Conservation (phyloP, 805 yeast species). For the Maudiozyma barnettii region DNA sequence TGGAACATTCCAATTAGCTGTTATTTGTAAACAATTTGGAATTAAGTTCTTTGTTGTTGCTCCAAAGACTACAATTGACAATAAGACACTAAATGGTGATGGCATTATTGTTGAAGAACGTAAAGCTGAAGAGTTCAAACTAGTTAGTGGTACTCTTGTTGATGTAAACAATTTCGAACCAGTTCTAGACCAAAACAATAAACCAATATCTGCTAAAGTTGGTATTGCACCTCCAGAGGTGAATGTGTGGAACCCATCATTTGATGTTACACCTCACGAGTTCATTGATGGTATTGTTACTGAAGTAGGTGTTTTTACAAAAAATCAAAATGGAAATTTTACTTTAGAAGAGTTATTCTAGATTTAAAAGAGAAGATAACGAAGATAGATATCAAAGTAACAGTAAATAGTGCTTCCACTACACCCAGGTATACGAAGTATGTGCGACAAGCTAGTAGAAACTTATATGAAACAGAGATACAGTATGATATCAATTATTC, state of each 20-base stretch:
- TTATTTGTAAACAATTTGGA: slow-evolving; percentile 53
- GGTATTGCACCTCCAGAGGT: slow-evolving; percentile 81
- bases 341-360: slow-evolving; percentile 29
- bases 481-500: no score
- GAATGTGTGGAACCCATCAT: slow-evolving; percentile 91
- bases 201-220: slow-evolving; percentile 40
- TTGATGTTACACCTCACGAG: slow-evolving; percentile 82
- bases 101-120: slow-evolving; percentile 82
- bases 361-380: neutral
- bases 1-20: slow-evolving; percentile 84
- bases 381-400: no score
- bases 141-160: slow-evolving; percentile 59
- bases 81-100: slow-evolving; percentile 54
- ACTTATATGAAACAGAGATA: no score
- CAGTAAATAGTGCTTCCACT: no score
- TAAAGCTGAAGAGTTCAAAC: slow-evolving; percentile 68
- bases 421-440: no score
- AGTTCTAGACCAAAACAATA: slow-evolving; percentile 17
- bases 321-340: slow-evolving; percentile 43
- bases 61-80: slow-evolving; percentile 85
- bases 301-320: slow-evolving; percentile 53
- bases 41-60: slow-evolving; percentile 90
- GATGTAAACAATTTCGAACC: slow-evolving; percentile 20
- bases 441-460: no score
- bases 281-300: slow-evolving; percentile 85